Percentiles rank a stretch among this genome's conserved stretches.
Evolutionary conservation across 805 yeast genomes (phyloP).

Genomic region (Starmerella stellata): DNA sequence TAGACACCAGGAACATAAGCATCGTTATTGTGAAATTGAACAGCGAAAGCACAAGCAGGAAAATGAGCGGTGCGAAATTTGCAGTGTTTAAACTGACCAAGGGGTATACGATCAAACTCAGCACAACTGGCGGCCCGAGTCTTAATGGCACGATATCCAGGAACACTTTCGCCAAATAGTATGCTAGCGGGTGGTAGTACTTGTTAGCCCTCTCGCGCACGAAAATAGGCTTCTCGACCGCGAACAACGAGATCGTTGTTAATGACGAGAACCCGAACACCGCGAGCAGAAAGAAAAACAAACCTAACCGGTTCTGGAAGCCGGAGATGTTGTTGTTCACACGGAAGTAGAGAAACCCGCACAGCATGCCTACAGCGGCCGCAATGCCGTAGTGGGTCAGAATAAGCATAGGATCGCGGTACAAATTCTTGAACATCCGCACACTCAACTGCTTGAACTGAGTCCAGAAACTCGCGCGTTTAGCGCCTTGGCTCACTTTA

Average conservation of each 20-base stretch:
- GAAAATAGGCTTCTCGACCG: constrained; percentile 74
- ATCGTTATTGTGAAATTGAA: constrained; percentile 78
- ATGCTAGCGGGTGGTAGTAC: constrained; percentile 74
- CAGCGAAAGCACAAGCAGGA: constrained; percentile 49
- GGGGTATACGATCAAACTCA: constrained; percentile 71
- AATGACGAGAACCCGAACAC: constrained; percentile 86
- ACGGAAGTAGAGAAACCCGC: constrained; percentile 72
- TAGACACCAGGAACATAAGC: constrained; percentile 74
- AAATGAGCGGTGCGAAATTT: constrained; percentile 52
- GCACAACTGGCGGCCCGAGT: constrained; percentile 74
- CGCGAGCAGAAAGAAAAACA: constrained; percentile 78
- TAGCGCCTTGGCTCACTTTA: constrained; percentile 14
- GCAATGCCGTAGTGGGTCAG: constrained; percentile 70
- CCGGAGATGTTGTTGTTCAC: constrained; percentile 83
- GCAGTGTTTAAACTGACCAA: constrained; percentile 72
- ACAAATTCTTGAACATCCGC: constrained; percentile 78
- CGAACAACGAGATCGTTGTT: constrained; percentile 78
- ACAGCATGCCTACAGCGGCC: constrained; percentile 55
- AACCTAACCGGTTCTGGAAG: constrained; percentile 84
- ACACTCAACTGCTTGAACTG: constrained; percentile 64
- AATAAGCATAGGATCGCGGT: constrained; percentile 79
- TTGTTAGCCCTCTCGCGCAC: constrained; percentile 88
- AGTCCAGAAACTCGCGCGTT: constrained; percentile 39
- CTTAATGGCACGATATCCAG: constrained; percentile 89
- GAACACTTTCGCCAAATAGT: constrained; percentile 64